Conservation (phyloP, 306 rosid genomes). For the Biancaea sappan region DNA sequence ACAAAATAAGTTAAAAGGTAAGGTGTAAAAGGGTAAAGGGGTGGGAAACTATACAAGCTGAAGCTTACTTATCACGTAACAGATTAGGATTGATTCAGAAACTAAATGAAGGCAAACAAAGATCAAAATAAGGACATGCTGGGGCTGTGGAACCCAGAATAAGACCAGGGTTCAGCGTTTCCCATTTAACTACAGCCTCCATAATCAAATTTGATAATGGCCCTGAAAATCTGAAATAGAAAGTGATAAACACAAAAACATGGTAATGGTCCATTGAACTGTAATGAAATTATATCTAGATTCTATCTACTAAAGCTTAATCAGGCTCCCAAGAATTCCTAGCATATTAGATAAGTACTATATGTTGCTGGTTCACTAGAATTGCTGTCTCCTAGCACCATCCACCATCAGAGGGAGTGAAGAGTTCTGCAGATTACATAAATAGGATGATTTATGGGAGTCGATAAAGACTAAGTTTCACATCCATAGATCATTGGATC, state of each 20-base stretch:
- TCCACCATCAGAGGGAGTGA: background rate
- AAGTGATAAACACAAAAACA: background rate
- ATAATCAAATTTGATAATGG: background rate
- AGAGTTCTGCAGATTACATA: background rate
- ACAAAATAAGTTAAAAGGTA: background rate
- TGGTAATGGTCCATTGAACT: background rate
- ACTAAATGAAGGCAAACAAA: background rate
- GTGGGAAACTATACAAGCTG: background rate
- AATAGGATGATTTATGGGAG: background rate
- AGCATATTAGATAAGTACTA: background rate
- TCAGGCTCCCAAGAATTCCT: background rate
- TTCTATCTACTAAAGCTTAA: background rate
- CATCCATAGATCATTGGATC: background rate
- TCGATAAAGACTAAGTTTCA: background rate
- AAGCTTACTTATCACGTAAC: background rate
- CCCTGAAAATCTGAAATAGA: background rate
- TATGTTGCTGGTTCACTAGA: background rate
- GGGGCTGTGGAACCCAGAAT: background rate
- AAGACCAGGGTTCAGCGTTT: background rate
- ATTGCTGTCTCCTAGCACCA: background rate
- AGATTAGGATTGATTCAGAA: background rate
- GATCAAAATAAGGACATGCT: background rate
- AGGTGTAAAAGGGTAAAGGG: background rate
- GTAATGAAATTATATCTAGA: background rate
- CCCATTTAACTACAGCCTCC: no score